These are phyloP conservation scores for Clitopilus hobsonii DNA, from an alignment of 768 basidiomycete species.

Conservation along the genomic window DNA sequence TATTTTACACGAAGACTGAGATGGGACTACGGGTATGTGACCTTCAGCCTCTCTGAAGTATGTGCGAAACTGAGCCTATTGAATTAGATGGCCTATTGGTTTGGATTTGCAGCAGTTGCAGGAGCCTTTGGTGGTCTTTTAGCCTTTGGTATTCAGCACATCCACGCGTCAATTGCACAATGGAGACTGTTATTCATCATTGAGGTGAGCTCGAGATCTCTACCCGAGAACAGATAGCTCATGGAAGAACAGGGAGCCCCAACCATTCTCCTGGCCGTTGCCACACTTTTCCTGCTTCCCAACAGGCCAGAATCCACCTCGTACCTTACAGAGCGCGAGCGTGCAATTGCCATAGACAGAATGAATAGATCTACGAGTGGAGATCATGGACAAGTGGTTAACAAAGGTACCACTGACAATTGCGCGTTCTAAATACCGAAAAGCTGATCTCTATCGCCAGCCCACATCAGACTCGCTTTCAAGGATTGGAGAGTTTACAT, in stretches of 20 bases:
- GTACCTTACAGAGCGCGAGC: constrained; percentile 48
- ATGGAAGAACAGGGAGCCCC: constrained; percentile 51
- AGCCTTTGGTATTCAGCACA: constrained; percentile 74
- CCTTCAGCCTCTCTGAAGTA: not conserved
- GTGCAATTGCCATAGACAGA: constrained; percentile 60
- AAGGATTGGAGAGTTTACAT: constrained; percentile 70
- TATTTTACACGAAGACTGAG: constrained; percentile 74
- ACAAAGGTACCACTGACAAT: constrained; percentile 39
- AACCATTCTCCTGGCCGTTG: constrained; percentile 55
- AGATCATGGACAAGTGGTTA: constrained; percentile 60
- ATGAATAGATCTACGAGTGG: constrained; percentile 64
- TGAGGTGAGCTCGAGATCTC: constrained; percentile 38
- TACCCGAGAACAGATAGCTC: not conserved
- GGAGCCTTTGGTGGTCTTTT: constrained; percentile 85
- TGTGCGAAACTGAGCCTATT: not conserved
- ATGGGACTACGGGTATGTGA: constrained; percentile 41
- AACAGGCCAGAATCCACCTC: constrained; percentile 67
- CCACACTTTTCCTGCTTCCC: constrained; percentile 54
- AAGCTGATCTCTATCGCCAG: constrained; percentile 15
- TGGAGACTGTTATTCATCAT: constrained; percentile 72
- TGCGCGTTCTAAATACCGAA: not conserved
- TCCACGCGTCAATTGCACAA: constrained; percentile 38
- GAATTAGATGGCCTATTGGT: constrained; percentile 69
- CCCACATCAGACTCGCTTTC: constrained; percentile 59
- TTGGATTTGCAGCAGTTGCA: constrained; percentile 79